Percentiles rank a stretch among this genome's conserved stretches.
These are phyloP conservation scores for Boletus rubroflammeus DNA, from an alignment of 768 basidiomycete genomes.

Conservation along the genomic window DNA sequence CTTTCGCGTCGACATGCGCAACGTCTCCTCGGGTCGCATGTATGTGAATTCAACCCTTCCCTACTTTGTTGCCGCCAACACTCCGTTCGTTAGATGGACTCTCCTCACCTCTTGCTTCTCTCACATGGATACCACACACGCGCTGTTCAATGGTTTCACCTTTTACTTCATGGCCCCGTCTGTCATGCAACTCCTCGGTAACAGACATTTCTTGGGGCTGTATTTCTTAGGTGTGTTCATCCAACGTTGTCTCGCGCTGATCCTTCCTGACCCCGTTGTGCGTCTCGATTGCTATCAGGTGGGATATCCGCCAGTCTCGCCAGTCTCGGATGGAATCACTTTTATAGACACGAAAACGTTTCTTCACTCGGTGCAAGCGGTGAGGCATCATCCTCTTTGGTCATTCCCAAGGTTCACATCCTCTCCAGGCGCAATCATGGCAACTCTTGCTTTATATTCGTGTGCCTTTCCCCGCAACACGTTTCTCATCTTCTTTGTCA, in stretches of 20 bases:
- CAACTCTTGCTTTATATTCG: constrained; percentile 67
- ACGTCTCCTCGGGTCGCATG: constrained; percentile 63
- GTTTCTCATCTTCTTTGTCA: constrained; percentile 69
- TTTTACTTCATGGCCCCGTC: constrained; percentile 73
- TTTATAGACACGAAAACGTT: constrained; percentile 26
- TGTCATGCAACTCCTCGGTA: constrained; percentile 61
- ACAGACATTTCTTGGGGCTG: constrained; percentile 61
- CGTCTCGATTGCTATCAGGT: constrained; percentile 36
- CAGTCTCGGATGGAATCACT: constrained; percentile 45
- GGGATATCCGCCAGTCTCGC: constrained; percentile 55
- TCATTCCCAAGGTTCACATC: not conserved
- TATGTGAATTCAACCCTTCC: constrained; percentile 31
- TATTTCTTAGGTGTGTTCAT: constrained; percentile 61
- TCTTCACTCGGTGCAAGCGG: constrained; percentile 72
- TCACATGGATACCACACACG: constrained; percentile 56
- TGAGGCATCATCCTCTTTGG: constrained; percentile 27
- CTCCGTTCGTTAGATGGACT: constrained; percentile 56
- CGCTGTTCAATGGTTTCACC: constrained; percentile 73
- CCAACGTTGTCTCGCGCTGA: not conserved
- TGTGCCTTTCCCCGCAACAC: constrained; percentile 62
- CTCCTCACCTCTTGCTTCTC: constrained; percentile 69
- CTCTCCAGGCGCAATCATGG: constrained; percentile 62
- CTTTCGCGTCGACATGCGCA: constrained; percentile 59
- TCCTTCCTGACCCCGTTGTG: not conserved
- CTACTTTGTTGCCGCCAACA: not conserved